These are phyloP conservation scores for Oldenlandia corymbosa DNA, from an alignment of 257 asterid species.

Conservation along the genomic window DNA sequence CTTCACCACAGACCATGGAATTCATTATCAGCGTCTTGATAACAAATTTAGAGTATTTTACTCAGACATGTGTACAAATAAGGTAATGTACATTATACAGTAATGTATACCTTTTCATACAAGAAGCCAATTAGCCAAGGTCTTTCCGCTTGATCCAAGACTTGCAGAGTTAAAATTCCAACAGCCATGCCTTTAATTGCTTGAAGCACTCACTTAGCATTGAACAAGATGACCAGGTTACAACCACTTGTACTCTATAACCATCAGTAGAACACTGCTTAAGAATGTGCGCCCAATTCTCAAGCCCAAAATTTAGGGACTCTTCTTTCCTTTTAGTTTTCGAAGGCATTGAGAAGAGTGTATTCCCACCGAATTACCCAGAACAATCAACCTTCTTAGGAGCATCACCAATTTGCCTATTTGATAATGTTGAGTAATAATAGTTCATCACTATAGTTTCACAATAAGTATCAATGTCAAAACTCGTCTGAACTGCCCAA, in stretches of 20 bases:
- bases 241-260: not conserved
- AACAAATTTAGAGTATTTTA: not conserved
- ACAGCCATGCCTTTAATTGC: too few species aligned
- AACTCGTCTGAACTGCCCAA: conserved; percentile 4
- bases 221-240: not conserved
- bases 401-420: not conserved
- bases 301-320: not conserved
- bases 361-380: not conserved
- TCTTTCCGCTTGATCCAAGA: too few species aligned
- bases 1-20: not conserved
- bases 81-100: too few species aligned
- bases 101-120: not conserved
- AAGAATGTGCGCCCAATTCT: not conserved
- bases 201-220: not conserved
- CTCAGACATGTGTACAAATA: not conserved
- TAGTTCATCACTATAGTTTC: not conserved
- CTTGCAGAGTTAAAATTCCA: too few species aligned
- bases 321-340: not conserved
- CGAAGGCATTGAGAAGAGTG: not conserved
- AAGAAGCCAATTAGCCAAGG: not conserved
- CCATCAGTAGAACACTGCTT: not conserved
- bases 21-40: not conserved
- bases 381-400: too few species aligned
- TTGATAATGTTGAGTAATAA: not conserved
- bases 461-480: not conserved